Conservation (phyloP, 2,329 filamentous ascomycete species). For the Colletotrichum musae region DNA sequence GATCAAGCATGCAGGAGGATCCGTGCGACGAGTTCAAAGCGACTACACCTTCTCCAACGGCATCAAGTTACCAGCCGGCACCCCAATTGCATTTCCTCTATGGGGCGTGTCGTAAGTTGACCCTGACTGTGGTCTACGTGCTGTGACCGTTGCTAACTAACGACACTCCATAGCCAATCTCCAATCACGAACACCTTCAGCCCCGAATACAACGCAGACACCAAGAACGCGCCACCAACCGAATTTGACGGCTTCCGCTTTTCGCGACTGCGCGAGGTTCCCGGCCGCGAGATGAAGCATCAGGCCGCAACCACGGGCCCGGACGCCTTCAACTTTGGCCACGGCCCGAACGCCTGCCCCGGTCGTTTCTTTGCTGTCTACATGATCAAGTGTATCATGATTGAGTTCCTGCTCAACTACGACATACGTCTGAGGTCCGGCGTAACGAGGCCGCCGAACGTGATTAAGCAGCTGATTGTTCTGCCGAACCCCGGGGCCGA, state of each 20-base stretch:
- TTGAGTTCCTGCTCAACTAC: slow-evolving; percentile 37
- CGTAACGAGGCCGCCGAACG: slow-evolving; percentile 21
- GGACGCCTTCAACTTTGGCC: slow-evolving; percentile 59
- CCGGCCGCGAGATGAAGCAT: slow-evolving; percentile 42
- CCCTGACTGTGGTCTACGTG: neutral
- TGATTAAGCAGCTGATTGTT: neutral
- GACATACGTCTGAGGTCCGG: slow-evolving; percentile 29
- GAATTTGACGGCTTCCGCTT: slow-evolving; percentile 47
- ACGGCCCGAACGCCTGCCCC: slow-evolving; percentile 42
- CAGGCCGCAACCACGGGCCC: slow-evolving; percentile 52
- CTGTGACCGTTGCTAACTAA: no score
- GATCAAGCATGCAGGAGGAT: slow-evolving; percentile 59
- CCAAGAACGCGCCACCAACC: slow-evolving; percentile 40
- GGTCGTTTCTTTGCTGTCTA: slow-evolving; percentile 40
- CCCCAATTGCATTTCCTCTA: slow-evolving; percentile 45
- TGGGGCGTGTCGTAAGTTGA: slow-evolving; percentile 42
- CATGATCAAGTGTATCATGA: slow-evolving; percentile 42
- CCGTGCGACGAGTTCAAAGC: slow-evolving; percentile 55
- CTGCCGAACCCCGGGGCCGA: slow-evolving; percentile 12
- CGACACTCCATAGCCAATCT: slow-evolving; percentile 24
- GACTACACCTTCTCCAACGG: slow-evolving; percentile 53
- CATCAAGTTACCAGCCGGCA: slow-evolving; percentile 47
- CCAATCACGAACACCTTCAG: slow-evolving; percentile 36
- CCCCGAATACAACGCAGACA: slow-evolving; percentile 40
- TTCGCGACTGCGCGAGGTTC: slow-evolving; percentile 41